A percentile compares a stretch with the other conserved stretches of the same genome.
Conservation (phyloP, 805 yeast genomes). For the Cyberlindnera xishuangbannaensis region DNA sequence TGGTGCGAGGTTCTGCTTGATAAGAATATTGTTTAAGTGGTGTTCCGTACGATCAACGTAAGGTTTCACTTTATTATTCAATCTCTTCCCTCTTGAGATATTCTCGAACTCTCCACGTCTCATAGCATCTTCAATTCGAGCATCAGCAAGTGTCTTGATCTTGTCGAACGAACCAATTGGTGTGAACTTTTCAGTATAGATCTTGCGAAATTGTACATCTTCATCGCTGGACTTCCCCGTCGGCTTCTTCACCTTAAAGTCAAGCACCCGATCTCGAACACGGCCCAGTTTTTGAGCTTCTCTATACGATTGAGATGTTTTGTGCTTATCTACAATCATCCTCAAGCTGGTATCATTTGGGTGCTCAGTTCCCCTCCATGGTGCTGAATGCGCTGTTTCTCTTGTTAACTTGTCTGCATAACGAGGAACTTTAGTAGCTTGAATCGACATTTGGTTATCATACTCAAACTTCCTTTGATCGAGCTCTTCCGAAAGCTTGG, state of each 20-base stretch:
- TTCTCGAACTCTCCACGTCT: slow-evolving; percentile 63
- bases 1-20: slow-evolving; percentile 72
- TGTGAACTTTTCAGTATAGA: slow-evolving; percentile 57
- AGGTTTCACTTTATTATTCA: slow-evolving; percentile 41
- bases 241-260: slow-evolving; percentile 45
- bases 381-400: slow-evolving; percentile 43
- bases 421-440: slow-evolving; percentile 36
- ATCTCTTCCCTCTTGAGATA: slow-evolving; percentile 58
- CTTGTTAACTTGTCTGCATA: slow-evolving; percentile 38
- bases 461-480: slow-evolving; percentile 32
- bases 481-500: slow-evolving; percentile 24
- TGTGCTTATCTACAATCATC: slow-evolving; percentile 49
- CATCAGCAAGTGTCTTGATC: slow-evolving; percentile 66
- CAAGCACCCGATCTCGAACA: slow-evolving; percentile 64
- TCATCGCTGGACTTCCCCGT: slow-evolving; percentile 27
- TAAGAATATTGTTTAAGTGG: slow-evolving; percentile 71
- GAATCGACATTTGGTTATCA: slow-evolving; percentile 35
- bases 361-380: slow-evolving; percentile 57
- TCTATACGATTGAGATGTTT: slow-evolving; percentile 30
- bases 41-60: slow-evolving; percentile 66
- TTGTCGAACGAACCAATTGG: slow-evolving; percentile 34
- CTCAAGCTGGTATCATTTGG: slow-evolving; percentile 42
- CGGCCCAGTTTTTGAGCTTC: slow-evolving; percentile 37
- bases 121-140: slow-evolving; percentile 68
- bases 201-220: slow-evolving; percentile 43